phyloP scores from a whole-genome alignment of 73 alveolate genomes.

The Paramecium sexaurelia region DNA sequence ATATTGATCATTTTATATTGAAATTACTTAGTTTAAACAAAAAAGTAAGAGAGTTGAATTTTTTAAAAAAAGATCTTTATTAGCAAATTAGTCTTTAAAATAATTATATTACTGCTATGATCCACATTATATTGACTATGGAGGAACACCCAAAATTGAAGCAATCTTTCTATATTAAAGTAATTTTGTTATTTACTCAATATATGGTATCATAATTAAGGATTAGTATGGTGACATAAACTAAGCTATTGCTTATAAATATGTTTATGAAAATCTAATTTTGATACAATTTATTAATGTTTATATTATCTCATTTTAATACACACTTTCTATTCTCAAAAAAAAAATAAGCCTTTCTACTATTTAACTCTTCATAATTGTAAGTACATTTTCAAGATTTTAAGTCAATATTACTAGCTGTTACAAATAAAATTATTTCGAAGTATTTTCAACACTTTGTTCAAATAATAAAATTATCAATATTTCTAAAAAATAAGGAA shows the following conservation, averaged over 20 bases:
- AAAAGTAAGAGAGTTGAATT: neutral
- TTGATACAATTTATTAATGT: neutral
- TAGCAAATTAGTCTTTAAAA: neutral
- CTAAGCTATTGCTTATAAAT: neutral
- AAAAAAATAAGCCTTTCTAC: neutral
- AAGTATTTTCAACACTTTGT: neutral
- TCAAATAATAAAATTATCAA: slow-evolving; percentile 14
- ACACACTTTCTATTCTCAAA: neutral
- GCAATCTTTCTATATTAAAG: neutral
- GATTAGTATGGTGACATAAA: slow-evolving; percentile 49
- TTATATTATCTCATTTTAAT: neutral
- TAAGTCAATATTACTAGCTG: neutral
- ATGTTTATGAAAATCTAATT: neutral
- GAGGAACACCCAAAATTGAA: neutral
- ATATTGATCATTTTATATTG: neutral
- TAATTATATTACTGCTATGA: neutral
- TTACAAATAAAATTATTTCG: neutral
- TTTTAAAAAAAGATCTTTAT: neutral
- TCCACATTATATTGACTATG: neutral
- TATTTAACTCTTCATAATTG: neutral
- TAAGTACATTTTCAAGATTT: slow-evolving; percentile 1
- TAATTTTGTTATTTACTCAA: neutral
- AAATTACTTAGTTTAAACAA: slow-evolving; percentile 2
- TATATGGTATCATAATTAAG: neutral
- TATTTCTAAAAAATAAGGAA: slow-evolving; percentile 11